Evolutionary conservation across 1,284 basidiomycete genomes (phyloP).

Genomic region (Cryptococcus sp.): DNA sequence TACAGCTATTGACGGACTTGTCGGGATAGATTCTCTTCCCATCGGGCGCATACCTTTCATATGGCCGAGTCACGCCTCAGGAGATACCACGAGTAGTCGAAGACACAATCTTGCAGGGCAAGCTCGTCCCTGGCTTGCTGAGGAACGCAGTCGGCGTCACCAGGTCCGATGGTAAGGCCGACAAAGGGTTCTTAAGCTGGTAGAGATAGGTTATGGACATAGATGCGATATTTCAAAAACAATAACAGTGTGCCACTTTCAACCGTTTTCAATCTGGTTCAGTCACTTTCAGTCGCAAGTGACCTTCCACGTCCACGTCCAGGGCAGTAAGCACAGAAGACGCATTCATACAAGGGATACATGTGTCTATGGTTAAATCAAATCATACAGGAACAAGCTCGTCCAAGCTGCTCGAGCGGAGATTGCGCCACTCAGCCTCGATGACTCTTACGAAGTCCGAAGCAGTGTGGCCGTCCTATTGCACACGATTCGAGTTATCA

Average conservation of each 20-base stretch:
- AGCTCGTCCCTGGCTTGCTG: conserved; percentile 76
- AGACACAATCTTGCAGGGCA: conserved; percentile 80
- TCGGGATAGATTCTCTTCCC: conserved; percentile 74
- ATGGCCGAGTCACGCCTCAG: conserved; percentile 88
- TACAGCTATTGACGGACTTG: conserved; percentile 3
- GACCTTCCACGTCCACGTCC: too few species aligned
- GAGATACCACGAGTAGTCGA: conserved; percentile 83
- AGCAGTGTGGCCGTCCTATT: conserved; percentile 70
- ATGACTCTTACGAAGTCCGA: conserved; percentile 78
- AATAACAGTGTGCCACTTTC: not conserved
- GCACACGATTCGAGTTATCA: not conserved
- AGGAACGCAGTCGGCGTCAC: conserved; percentile 75
- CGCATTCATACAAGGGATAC: too few species aligned
- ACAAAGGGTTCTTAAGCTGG: conserved; percentile 34
- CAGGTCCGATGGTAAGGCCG: conserved; percentile 20
- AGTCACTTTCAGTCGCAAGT: too few species aligned
- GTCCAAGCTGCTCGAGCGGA: conserved; percentile 15
- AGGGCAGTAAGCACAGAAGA: too few species aligned
- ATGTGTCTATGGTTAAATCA: too few species aligned
- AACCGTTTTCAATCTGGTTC: too few species aligned
- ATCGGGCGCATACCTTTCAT: conserved; percentile 80
- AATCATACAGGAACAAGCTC: too few species aligned
- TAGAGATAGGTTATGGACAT: conserved; percentile 13
- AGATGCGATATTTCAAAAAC: not conserved
- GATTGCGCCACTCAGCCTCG: conserved; percentile 62